Evolutionary conservation across 345 rosid genomes (phyloP).

Genomic region (Trapa incisa): DNA sequence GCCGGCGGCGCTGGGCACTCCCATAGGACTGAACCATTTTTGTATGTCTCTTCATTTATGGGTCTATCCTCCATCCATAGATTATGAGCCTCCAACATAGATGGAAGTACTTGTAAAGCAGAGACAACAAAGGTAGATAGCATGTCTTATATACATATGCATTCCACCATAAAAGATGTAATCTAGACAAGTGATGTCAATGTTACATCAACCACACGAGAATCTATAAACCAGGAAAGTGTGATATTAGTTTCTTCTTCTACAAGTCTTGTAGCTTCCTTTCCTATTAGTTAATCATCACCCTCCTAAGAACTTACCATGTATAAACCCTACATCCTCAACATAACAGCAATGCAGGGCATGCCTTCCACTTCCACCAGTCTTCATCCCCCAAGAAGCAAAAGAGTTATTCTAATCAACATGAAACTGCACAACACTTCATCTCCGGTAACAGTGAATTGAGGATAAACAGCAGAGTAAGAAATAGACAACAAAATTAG

Average conservation of each 20-base stretch:
- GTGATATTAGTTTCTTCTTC: background rate
- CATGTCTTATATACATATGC: too few relatives aligned
- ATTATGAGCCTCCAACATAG: too few relatives aligned
- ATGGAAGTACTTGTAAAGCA: too few relatives aligned
- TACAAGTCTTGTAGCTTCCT: background rate
- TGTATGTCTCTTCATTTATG: too few relatives aligned
- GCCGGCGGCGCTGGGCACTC: too few relatives aligned
- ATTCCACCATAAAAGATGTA: too few relatives aligned
- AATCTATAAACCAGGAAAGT: background rate
- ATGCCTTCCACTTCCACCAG: background rate
- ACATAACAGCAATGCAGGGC: background rate
- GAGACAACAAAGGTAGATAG: too few relatives aligned
- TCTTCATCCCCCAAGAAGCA: background rate
- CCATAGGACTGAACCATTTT: too few relatives aligned
- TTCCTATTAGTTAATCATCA: background rate
- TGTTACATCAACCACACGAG: background rate
- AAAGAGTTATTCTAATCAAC: background rate
- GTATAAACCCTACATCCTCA: background rate
- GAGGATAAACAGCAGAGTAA: background rate
- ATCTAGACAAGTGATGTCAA: background rate
- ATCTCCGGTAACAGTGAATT: too few relatives aligned
- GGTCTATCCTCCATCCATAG: too few relatives aligned
- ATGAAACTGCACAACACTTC: background rate
- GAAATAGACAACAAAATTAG: conserved; percentile 5
- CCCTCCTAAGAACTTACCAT: too few relatives aligned